A percentile compares a stretch with the other conserved stretches of the same genome.
Conservation (phyloP, 2,329 filamentous ascomycete genomes). For the Colletotrichum sp. region DNA sequence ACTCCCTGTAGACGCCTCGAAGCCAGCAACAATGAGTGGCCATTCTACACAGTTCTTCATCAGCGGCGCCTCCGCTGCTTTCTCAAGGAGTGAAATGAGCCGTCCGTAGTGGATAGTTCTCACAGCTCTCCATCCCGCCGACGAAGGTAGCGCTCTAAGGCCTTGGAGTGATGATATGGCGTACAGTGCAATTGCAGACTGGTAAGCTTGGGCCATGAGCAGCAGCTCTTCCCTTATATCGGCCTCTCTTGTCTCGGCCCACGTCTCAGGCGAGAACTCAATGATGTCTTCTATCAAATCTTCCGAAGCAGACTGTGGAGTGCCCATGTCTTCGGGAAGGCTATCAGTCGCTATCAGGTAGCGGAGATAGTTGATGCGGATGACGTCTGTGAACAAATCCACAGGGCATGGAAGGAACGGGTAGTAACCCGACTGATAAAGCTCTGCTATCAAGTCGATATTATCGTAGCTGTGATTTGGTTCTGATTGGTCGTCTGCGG, state of each 20-base stretch:
- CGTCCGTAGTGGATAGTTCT: conserved; percentile 10
- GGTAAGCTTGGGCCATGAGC: conserved; percentile 29
- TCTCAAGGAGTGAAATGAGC: conserved; percentile 23
- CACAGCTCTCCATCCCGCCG: conserved; percentile 4
- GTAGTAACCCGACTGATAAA: conserved; percentile 24
- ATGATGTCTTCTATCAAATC: conserved; percentile 22
- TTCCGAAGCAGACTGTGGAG: conserved; percentile 1
- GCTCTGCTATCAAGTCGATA: conserved; percentile 32
- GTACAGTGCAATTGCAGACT: conserved; percentile 36
- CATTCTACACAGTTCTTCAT: neutral
- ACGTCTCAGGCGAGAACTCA: conserved; percentile 33
- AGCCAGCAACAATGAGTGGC: conserved; percentile 4
- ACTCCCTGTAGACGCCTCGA: neutral
- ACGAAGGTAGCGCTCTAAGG: conserved; percentile 29
- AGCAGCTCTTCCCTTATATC: conserved; percentile 6
- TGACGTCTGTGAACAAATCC: conserved; percentile 34
- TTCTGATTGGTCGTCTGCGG: conserved; percentile 34
- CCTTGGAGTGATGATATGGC: conserved; percentile 40
- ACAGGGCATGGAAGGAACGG: conserved; percentile 35
- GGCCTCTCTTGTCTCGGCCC: conserved; percentile 25
- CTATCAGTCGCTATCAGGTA: conserved; percentile 17
- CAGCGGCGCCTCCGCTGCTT: neutral
- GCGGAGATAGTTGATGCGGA: conserved; percentile 42
- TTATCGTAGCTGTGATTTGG: conserved; percentile 16
- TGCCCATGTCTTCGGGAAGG: conserved; percentile 6